Conservation (phyloP, 441 rosid species). For the Gossypium schwendimanii region DNA sequence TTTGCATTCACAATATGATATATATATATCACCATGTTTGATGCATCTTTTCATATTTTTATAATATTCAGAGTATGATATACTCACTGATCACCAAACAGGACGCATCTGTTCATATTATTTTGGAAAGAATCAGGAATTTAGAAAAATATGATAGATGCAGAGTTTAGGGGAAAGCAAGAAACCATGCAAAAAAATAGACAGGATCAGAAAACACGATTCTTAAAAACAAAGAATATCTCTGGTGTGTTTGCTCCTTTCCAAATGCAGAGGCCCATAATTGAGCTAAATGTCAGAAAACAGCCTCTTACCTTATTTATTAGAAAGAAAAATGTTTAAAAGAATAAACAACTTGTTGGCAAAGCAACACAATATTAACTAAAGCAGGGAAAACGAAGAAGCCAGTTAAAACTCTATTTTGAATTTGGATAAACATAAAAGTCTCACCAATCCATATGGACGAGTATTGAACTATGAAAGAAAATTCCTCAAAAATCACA, state of each 20-base stretch:
- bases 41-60: not conserved
- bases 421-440: not conserved
- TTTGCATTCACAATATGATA: not conserved
- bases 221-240: not conserved
- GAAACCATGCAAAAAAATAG: not conserved
- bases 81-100: not conserved
- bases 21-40: not conserved
- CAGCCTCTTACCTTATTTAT: not conserved
- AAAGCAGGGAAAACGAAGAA: not conserved
- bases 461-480: slow-evolving; percentile 10
- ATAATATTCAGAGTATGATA: not conserved
- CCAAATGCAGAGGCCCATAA: not conserved
- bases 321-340: not conserved
- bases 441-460: not conserved
- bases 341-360: not conserved
- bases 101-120: not conserved
- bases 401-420: not conserved
- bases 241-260: not conserved
- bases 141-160: not conserved
- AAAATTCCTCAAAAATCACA: slow-evolving; percentile 1
- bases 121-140: not conserved
- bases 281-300: not conserved
- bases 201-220: not conserved
- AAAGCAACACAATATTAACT: not conserved
- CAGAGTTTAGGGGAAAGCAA: not conserved